phyloP scores from a whole-genome alignment of 495 filamentous ascomycete species.

The Neurospora tetraspora region DNA sequence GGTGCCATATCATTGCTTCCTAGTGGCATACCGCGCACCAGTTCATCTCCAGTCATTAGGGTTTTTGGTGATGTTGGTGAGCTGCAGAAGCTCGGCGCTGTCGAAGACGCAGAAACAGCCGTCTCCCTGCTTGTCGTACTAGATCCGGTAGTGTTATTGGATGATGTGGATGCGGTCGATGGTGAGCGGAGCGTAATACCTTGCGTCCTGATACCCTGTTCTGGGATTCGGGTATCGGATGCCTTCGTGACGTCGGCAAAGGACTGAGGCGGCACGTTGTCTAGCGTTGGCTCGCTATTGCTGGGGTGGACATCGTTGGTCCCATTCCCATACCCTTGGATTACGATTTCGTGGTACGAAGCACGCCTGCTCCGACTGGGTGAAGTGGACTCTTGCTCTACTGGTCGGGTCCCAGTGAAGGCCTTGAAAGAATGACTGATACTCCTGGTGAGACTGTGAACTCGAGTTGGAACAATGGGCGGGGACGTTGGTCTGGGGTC shows the following conservation, averaged over 20 bases:
- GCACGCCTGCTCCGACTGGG: constrained; percentile 4
- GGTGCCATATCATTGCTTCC: background rate
- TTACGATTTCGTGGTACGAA: constrained; percentile 29
- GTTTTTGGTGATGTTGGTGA: background rate
- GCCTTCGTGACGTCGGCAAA: background rate
- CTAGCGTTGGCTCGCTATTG: background rate
- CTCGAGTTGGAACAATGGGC: constrained; percentile 9
- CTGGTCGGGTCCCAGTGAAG: constrained; percentile 12
- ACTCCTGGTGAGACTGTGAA: constrained; percentile 17
- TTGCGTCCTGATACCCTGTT: constrained; percentile 3
- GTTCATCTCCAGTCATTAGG: background rate
- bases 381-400: constrained; percentile 2
- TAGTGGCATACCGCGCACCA: background rate
- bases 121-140: constrained; percentile 7
- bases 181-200: constrained; percentile 12
- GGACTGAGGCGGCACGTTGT: background rate
- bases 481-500: background rate
- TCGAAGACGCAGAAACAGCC: constrained; percentile 2
- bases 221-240: background rate
- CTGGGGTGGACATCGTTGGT: constrained; percentile 19
- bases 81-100: constrained; percentile 2
- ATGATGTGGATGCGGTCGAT: constrained; percentile 17
- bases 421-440: constrained; percentile 22
- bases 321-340: constrained; percentile 35
- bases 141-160: constrained; percentile 15